phyloP scores from a whole-genome alignment of 2,329 filamentous ascomycete genomes.

The Fusarium redolens region DNA sequence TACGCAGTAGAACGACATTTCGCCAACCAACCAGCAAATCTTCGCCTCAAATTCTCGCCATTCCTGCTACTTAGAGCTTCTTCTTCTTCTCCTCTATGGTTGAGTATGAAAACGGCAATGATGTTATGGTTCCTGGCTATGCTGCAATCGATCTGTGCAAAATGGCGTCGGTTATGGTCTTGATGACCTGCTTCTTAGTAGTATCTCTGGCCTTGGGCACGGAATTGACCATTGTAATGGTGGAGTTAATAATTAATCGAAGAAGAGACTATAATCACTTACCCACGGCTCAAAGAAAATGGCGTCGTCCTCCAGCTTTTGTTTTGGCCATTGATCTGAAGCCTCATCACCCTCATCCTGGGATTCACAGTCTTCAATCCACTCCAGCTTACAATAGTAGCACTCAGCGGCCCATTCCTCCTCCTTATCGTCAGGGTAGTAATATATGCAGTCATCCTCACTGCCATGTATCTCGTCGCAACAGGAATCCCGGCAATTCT shows the following conservation, averaged over 20 bases:
- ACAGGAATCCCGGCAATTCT: not conserved
- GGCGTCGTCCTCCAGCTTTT: not conserved
- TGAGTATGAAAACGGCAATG: rapidly evolving
- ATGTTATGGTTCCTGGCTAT: too few relatives aligned
- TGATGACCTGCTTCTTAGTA: too few relatives aligned
- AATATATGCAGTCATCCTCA: not conserved
- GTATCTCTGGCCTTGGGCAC: too few relatives aligned
- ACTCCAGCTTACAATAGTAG: not conserved
- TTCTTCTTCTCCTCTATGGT: too few relatives aligned
- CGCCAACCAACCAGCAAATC: too few relatives aligned
- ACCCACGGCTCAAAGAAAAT: not conserved
- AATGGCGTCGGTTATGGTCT: too few relatives aligned
- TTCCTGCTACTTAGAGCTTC: too few relatives aligned
- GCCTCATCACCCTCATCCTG: rapidly evolving
- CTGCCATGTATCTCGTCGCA: not conserved
- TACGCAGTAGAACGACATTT: too few relatives aligned
- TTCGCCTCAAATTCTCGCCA: too few relatives aligned
- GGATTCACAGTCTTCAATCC: not conserved
- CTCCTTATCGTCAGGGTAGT: not conserved
- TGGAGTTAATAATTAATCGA: not conserved
- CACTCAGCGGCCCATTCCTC: not conserved
- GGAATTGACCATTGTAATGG: too few relatives aligned
- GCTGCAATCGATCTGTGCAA: too few relatives aligned
- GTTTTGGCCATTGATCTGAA: not conserved
- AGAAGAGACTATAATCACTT: not conserved